phyloP scores from a whole-genome alignment of 148 eudicot genomes.

The Arctostaphylos glauca region DNA sequence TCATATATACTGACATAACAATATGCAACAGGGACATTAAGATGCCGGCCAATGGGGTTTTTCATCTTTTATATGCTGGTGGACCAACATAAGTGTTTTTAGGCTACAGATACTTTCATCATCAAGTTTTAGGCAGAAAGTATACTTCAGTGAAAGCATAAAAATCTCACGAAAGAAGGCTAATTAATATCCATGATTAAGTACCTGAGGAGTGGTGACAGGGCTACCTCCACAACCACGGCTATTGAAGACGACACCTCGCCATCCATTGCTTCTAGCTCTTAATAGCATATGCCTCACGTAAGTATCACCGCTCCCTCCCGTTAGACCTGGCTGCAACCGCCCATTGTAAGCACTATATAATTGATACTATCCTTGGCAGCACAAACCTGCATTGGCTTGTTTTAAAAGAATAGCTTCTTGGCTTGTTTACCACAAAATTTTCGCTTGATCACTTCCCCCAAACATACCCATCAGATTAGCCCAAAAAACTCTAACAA shows the following conservation, averaged over 20 bases:
- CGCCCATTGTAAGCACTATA: constrained; percentile 14
- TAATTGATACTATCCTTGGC: not conserved
- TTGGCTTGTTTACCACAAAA: not conserved
- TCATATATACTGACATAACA: not conserved
- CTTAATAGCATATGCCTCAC: constrained; percentile 82
- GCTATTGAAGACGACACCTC: constrained; percentile 84
- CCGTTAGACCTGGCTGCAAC: constrained; percentile 92
- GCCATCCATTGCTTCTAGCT: constrained; percentile 75
- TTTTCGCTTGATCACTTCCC: not conserved
- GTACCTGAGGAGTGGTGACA: constrained; percentile 84
- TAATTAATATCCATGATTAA: not conserved
- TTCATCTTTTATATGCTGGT: not conserved
- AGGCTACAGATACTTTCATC: not conserved
- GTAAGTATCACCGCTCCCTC: constrained; percentile 86
- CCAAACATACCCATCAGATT: not conserved
- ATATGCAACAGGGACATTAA: not conserved
- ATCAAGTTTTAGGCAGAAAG: not conserved
- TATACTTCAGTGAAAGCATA: not conserved
- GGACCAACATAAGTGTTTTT: not conserved
- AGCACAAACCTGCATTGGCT: not conserved
- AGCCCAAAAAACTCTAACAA: not conserved
- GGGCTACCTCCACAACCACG: constrained; percentile 91
- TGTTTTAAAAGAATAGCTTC: not conserved
- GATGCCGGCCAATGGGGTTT: not conserved
- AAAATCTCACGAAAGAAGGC: not conserved